Conservation (phyloP, 2,329 filamentous ascomycete genomes). For the Fusarium napiforme region DNA sequence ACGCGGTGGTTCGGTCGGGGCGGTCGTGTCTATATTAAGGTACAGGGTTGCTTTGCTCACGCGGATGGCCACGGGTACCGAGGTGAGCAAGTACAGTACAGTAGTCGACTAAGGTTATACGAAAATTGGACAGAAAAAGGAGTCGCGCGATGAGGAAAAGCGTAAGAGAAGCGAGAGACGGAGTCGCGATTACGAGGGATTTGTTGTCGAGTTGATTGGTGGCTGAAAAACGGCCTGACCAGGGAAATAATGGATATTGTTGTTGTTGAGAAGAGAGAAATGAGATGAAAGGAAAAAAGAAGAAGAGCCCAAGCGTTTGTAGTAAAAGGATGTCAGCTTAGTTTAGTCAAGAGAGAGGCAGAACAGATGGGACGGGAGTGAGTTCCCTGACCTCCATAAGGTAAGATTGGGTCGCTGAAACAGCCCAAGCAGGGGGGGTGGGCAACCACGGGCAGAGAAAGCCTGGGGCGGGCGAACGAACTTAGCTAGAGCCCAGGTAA, state of each 20-base stretch:
- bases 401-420: conserved; percentile 29
- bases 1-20: conserved; percentile 29
- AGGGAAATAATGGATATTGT: conserved; percentile 15
- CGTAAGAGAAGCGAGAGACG: conserved; percentile 32
- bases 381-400: conserved; percentile 6
- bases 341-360: conserved; percentile 7
- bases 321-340: conserved; percentile 35
- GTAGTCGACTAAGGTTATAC: conserved; percentile 17
- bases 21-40: conserved; percentile 26
- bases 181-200: conserved; percentile 22
- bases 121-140: conserved; percentile 21
- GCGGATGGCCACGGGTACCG: conserved; percentile 12
- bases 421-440: conserved; percentile 24
- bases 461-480: conserved; percentile 5
- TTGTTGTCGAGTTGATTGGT: conserved; percentile 14
- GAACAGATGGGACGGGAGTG: not conserved
- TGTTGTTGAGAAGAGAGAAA: conserved; percentile 34
- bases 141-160: conserved; percentile 25
- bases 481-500: conserved; percentile 2
- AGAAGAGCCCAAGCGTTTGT: conserved; percentile 28
- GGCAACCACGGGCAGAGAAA: not conserved
- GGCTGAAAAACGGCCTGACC: conserved; percentile 25
- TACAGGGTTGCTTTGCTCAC: conserved; percentile 12
- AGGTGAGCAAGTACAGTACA: not conserved
- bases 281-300: conserved; percentile 26